These are phyloP conservation scores for Tetrahymena thermophila DNA, from an alignment of 73 alveolate genomes.

Conservation along the genomic window DNA sequence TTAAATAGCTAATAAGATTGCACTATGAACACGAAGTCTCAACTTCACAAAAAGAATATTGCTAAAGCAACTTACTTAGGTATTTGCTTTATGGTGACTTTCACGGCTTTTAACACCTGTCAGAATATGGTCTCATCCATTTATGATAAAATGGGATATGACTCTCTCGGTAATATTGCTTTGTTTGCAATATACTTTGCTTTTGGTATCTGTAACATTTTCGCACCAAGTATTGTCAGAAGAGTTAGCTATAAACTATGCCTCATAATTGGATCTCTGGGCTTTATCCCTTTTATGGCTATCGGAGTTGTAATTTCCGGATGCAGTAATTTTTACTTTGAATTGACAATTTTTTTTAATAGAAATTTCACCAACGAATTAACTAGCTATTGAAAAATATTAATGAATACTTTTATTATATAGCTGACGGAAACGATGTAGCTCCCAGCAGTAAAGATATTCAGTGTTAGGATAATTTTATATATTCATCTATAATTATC, in stretches of 20 bases:
- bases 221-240: not conserved
- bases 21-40: not conserved
- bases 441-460: not conserved
- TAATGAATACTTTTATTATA: not conserved
- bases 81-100: not conserved
- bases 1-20: not conserved
- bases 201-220: not conserved
- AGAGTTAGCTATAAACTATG: not conserved
- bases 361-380: not conserved
- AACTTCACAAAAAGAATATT: not conserved
- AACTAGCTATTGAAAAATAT: not conserved
- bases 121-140: not conserved
- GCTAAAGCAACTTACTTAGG: not conserved
- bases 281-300: not conserved
- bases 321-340: not conserved
- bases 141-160: not conserved
- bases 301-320: not conserved
- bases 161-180: not conserved
- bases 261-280: not conserved
- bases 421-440: not conserved
- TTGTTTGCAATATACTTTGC: not conserved
- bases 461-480: not conserved
- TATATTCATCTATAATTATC: not conserved
- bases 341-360: not conserved
- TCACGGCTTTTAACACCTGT: not conserved